A percentile compares a stretch with the other conserved stretches of the same genome.
Evolutionary conservation across 2,329 filamentous ascomycete species (phyloP).

Genomic region (Hypoxylon sp.): DNA sequence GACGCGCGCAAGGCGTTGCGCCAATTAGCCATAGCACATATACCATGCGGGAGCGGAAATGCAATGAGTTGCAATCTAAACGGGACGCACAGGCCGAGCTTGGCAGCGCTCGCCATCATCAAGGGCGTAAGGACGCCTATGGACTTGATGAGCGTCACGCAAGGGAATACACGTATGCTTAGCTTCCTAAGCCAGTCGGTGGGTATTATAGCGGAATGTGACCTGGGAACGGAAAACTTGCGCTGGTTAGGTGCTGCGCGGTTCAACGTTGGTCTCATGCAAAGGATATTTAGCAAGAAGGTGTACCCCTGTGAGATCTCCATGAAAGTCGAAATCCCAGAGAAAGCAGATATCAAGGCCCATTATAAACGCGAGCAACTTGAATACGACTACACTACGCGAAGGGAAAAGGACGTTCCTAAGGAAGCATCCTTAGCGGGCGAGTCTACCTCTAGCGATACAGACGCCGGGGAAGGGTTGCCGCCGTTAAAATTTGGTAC

Average conservation of each 20-base stretch:
- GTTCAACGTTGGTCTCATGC: conserved; percentile 88
- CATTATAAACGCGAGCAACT: conserved; percentile 73
- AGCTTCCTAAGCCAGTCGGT: conserved; percentile 94
- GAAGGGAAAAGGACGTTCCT: conserved; percentile 53
- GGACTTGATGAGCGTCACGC: conserved; percentile 90
- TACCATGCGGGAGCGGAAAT: conserved; percentile 95
- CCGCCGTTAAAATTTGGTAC: conserved; percentile 85
- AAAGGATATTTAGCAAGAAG: conserved; percentile 80
- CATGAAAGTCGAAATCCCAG: conserved; percentile 83
- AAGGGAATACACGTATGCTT: conserved; percentile 79
- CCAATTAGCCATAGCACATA: conserved; percentile 84
- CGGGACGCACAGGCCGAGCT: conserved; percentile 80
- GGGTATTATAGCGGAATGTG: conserved; percentile 90
- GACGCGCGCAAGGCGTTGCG: conserved; percentile 82
- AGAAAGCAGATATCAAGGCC: conserved; percentile 80
- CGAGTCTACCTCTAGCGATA: conserved; percentile 44
- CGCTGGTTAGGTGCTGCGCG: conserved; percentile 92
- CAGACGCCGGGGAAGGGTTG: conserved; percentile 67
- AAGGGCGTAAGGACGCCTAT: conserved; percentile 89
- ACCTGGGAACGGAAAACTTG: conserved; percentile 90
- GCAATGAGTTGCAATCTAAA: conserved; percentile 92
- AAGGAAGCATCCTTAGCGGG: conserved; percentile 39
- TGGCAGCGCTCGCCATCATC: conserved; percentile 86
- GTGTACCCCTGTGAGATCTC: conserved; percentile 92
- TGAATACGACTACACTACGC: conserved; percentile 23